Evolutionary conservation across 495 filamentous ascomycete genomes (phyloP).

Genomic region (Penicillium ucsense): DNA sequence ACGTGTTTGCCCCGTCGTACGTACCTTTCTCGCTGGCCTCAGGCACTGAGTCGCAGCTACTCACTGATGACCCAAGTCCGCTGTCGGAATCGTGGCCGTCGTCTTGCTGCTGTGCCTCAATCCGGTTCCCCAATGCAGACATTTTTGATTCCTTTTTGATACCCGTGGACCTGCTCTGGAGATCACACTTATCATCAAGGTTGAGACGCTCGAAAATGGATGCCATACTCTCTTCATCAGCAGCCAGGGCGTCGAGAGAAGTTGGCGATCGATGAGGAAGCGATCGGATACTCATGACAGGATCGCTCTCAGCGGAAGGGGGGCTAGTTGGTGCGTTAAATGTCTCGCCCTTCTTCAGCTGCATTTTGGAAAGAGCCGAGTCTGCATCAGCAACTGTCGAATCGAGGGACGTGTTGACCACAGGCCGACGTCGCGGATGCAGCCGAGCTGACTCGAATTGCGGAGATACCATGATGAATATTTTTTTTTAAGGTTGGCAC

Average conservation of each 20-base stretch:
- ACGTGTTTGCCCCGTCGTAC: not conserved
- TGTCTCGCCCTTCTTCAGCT: slow-evolving; percentile 42
- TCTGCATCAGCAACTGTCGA: slow-evolving; percentile 16
- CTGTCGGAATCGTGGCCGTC: slow-evolving; percentile 41
- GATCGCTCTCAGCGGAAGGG: slow-evolving; percentile 30
- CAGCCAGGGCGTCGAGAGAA: slow-evolving; percentile 37
- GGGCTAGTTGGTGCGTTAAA: slow-evolving; percentile 39
- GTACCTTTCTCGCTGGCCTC: slow-evolving; percentile 14
- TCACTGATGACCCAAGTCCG: slow-evolving; percentile 48
- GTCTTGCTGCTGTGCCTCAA: not conserved
- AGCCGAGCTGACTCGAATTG: slow-evolving; percentile 16
- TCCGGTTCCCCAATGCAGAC: no score
- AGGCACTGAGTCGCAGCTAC: slow-evolving; percentile 18
- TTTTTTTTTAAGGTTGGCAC: slow-evolving; percentile 1
- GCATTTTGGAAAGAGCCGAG: slow-evolving; percentile 15
- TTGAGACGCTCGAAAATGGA: slow-evolving; percentile 36
- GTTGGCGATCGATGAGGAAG: slow-evolving; percentile 43
- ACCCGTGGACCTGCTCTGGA: no score
- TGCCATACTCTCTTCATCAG: slow-evolving; percentile 39
- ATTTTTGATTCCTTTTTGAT: no score
- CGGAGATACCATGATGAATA: slow-evolving; percentile 15
- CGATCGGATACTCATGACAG: slow-evolving; percentile 32
- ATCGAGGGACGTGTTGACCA: slow-evolving; percentile 22
- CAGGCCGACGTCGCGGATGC: slow-evolving; percentile 27
- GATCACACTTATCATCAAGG: slow-evolving; percentile 22